Conservation (phyloP, 768 basidiomycete genomes). For the Leccinum disarticulatum region DNA sequence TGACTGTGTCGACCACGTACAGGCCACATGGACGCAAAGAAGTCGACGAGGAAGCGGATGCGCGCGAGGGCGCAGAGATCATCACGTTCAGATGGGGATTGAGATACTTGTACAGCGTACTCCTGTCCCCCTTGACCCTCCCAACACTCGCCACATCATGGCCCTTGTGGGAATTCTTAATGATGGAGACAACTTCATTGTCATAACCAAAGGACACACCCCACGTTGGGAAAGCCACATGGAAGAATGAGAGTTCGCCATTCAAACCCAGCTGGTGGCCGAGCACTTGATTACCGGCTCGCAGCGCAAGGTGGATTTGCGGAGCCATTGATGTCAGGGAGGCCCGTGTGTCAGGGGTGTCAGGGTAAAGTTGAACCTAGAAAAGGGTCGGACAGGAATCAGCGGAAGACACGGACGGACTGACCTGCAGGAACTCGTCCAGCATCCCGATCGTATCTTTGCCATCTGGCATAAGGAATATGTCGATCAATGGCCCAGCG, state of each 20-base stretch:
- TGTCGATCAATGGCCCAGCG: slow-evolving; percentile 57
- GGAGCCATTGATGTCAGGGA: slow-evolving; percentile 46
- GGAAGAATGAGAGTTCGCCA: slow-evolving; percentile 41
- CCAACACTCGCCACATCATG: slow-evolving; percentile 75
- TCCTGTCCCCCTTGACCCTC: slow-evolving; percentile 82
- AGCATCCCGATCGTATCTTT: slow-evolving; percentile 61
- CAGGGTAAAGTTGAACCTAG: slow-evolving; percentile 68
- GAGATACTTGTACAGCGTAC: slow-evolving; percentile 92
- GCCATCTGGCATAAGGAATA: slow-evolving; percentile 48
- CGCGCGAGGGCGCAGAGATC: slow-evolving; percentile 45
- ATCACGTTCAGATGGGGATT: slow-evolving; percentile 77
- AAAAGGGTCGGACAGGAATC: not conserved
- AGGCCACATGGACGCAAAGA: slow-evolving; percentile 50
- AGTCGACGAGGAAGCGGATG: slow-evolving; percentile 5
- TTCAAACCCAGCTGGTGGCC: slow-evolving; percentile 55
- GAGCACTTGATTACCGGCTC: slow-evolving; percentile 47
- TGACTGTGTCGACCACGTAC: slow-evolving; percentile 76
- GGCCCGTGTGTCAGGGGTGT: slow-evolving; percentile 44
- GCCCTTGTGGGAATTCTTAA: slow-evolving; percentile 40
- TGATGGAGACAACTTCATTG: slow-evolving; percentile 57
- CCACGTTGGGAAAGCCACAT: slow-evolving; percentile 68
- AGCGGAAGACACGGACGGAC: slow-evolving; percentile 10
- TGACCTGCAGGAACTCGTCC: slow-evolving; percentile 76
- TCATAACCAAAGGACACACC: slow-evolving; percentile 51
- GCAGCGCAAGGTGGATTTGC: slow-evolving; percentile 57